Evolutionary conservation across 148 eudicot genomes (phyloP).

Genomic region (Chenopodium suecicum): DNA sequence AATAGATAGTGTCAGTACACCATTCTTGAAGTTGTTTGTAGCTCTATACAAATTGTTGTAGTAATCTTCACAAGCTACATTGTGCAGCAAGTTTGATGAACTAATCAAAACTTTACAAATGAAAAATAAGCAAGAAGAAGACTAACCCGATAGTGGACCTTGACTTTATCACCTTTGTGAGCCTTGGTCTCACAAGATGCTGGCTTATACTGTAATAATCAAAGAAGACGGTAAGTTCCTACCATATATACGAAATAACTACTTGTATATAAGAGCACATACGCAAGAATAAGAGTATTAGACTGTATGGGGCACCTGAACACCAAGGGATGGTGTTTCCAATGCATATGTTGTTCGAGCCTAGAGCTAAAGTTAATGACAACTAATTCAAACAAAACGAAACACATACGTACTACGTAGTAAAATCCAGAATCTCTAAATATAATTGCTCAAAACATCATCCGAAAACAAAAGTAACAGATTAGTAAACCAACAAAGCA

Average conservation of each 20-base stretch:
- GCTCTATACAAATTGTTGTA: neutral
- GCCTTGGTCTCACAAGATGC: slow-evolving; percentile 79
- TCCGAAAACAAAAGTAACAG: neutral
- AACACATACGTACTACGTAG: too few relatives aligned
- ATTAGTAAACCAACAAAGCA: too few relatives aligned
- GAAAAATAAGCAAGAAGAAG: neutral
- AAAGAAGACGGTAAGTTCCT: slow-evolving; percentile 14
- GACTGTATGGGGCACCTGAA: too few relatives aligned
- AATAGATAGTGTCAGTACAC: neutral
- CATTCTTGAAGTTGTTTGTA: neutral
- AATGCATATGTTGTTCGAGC: neutral
- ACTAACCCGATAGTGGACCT: slow-evolving; percentile 95
- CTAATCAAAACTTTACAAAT: neutral
- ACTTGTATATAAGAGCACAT: too few relatives aligned
- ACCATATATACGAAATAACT: neutral
- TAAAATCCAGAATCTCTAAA: neutral
- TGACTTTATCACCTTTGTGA: slow-evolving; percentile 85
- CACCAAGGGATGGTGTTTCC: too few relatives aligned
- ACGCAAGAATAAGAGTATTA: neutral
- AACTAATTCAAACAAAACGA: too few relatives aligned
- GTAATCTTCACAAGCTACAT: neutral
- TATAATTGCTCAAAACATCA: neutral
- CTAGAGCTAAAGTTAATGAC: neutral
- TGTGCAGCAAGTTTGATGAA: neutral
- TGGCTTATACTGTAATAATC: slow-evolving; percentile 72